These are phyloP conservation scores for Arabis alpina DNA, from an alignment of 345 rosid genomes.

Conservation along the genomic window DNA sequence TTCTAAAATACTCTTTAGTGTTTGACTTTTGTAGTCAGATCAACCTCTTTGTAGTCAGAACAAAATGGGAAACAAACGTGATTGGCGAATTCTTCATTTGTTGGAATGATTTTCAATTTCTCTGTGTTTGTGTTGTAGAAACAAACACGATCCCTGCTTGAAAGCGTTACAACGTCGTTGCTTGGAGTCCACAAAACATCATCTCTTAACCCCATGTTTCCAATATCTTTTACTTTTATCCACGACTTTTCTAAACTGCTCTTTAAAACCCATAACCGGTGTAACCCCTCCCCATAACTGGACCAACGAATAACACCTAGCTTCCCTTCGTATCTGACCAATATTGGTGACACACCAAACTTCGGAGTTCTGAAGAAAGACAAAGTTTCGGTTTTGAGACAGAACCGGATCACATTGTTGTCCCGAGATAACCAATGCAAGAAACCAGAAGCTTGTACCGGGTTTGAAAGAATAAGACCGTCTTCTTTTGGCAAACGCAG, in stretches of 20 bases:
- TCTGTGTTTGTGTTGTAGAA: conserved; percentile 16
- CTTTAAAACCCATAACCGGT: conserved; percentile 22
- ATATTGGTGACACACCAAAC: neutral
- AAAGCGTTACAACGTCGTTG: conserved; percentile 3
- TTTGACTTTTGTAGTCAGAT: neutral
- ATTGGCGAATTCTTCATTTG: neutral
- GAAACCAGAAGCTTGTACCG: conserved; percentile 16
- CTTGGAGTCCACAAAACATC: neutral
- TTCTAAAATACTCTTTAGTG: no score
- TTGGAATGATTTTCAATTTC: neutral
- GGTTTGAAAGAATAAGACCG: neutral
- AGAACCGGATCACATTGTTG: conserved; percentile 27
- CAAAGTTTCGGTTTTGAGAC: conserved; percentile 26
- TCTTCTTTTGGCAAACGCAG: conserved; percentile 19
- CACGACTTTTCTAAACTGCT: neutral
- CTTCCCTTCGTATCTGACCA: conserved; percentile 27
- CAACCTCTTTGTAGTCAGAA: conserved; percentile 23
- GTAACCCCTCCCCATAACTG: neutral
- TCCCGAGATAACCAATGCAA: conserved; percentile 14
- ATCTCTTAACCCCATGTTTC: no score
- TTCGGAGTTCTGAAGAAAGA: neutral
- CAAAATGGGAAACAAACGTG: conserved; percentile 20
- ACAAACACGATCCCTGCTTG: neutral
- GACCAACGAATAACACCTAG: conserved; percentile 11
- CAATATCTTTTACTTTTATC: conserved; percentile 2